Percentiles rank a stretch among this genome's conserved stretches.
Evolutionary conservation across 208 protist species (phyloP).

Genomic region (Leishmania tarentolae): DNA sequence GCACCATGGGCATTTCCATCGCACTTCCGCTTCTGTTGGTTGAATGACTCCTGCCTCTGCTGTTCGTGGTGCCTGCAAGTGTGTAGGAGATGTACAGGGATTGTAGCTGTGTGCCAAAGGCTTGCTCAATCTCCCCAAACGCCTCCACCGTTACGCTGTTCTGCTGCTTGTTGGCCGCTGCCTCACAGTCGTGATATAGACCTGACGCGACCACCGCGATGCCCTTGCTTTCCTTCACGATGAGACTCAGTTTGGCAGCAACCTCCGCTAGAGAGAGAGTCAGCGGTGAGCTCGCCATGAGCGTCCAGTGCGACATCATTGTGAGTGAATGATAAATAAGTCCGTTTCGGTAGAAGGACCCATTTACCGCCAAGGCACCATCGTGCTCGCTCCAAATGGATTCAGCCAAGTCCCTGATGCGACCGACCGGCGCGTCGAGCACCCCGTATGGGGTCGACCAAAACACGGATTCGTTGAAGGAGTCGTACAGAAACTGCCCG

Average conservation of each 20-base stretch:
- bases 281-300: slow-evolving; percentile 50
- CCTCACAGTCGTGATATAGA: slow-evolving; percentile 34
- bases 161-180: slow-evolving; percentile 19
- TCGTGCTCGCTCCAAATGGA: slow-evolving; percentile 31
- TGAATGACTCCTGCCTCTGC: not conserved
- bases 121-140: slow-evolving; percentile 31
- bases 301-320: slow-evolving; percentile 54
- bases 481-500: slow-evolving; percentile 50
- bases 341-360: slow-evolving; percentile 48
- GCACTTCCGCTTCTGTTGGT: not conserved
- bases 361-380: slow-evolving; percentile 30
- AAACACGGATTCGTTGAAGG: slow-evolving; percentile 36
- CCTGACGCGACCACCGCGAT: slow-evolving; percentile 18
- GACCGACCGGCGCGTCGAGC: slow-evolving; percentile 23
- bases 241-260: slow-evolving; percentile 30
- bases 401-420: slow-evolving; percentile 39
- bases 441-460: slow-evolving; percentile 37
- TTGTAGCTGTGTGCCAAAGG: slow-evolving; percentile 38
- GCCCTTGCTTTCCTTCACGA: slow-evolving; percentile 40
- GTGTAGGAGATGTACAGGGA: slow-evolving; percentile 45
- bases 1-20: not conserved
- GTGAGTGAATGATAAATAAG: slow-evolving; percentile 62
- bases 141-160: slow-evolving; percentile 38
- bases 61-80: slow-evolving; percentile 4
- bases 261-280: slow-evolving; percentile 52